Conservation (phyloP, 441 rosid species). For the Adansonia rubrostipa region DNA sequence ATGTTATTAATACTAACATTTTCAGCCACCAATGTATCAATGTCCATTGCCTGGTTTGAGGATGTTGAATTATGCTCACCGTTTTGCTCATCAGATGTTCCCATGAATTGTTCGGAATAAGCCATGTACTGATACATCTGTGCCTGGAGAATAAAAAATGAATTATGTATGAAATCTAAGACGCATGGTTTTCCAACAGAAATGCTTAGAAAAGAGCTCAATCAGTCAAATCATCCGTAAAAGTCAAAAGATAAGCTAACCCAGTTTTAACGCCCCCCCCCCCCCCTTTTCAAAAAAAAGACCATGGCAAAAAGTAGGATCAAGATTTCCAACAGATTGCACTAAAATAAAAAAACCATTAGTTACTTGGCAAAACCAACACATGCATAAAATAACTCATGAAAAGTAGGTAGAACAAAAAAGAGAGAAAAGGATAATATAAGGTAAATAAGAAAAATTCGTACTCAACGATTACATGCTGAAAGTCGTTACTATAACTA, state of each 20-base stretch:
- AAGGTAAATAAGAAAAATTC: too few relatives aligned
- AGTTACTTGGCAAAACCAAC: background rate
- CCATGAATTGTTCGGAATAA: constrained; percentile 29
- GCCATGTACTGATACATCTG: constrained; percentile 42
- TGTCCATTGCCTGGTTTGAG: constrained; percentile 29
- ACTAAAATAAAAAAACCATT: background rate
- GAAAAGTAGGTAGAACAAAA: background rate
- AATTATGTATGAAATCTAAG: constrained; percentile 6
- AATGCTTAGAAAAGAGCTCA: background rate
- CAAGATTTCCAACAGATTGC: background rate
- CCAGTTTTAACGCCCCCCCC: background rate
- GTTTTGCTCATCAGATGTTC: constrained; percentile 24
- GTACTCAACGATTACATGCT: background rate
- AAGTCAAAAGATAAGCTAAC: background rate
- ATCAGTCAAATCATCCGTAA: background rate
- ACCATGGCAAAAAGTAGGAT: background rate
- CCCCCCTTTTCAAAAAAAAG: too few relatives aligned
- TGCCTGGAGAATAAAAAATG: constrained; percentile 28
- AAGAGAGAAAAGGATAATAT: background rate
- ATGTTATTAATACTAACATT: constrained; percentile 30
- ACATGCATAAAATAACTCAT: background rate
- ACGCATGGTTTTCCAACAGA: background rate
- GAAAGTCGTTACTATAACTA: background rate
- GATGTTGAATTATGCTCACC: constrained; percentile 24
- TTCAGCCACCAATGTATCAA: constrained; percentile 33